phyloP scores from a whole-genome alignment of 495 filamentous ascomycete genomes.

The Penicillium atrosanguineum region DNA sequence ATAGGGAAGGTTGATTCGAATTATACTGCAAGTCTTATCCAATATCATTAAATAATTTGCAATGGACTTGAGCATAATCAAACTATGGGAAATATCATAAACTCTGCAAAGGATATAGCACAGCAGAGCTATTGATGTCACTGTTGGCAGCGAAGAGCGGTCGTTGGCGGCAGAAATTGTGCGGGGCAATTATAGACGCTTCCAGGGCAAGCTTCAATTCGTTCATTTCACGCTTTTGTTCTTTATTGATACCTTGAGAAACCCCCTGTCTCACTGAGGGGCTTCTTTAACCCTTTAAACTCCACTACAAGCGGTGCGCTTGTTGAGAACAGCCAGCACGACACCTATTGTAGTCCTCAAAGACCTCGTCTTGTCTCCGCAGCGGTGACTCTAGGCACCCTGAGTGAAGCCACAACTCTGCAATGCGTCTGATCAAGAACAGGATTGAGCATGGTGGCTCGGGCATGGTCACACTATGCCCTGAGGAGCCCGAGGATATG shows the following conservation, averaged over 20 bases:
- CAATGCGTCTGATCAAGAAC: slow-evolving; percentile 71
- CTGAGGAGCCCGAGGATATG: slow-evolving; percentile 96
- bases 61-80: background rate
- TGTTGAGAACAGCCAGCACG: background rate
- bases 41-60: background rate
- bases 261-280: background rate
- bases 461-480: slow-evolving; percentile 74
- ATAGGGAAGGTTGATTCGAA: no score
- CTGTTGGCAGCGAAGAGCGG: background rate
- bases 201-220: background rate
- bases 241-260: background rate
- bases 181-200: slow-evolving; percentile 2
- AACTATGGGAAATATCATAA: background rate
- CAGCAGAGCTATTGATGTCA: background rate
- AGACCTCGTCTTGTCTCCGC: background rate
- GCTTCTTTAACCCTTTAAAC: background rate
- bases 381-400: background rate
- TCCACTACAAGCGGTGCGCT: background rate
- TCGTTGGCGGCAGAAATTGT: background rate
- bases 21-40: background rate
- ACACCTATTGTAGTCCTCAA: background rate
- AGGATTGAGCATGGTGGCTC: slow-evolving; percentile 75
- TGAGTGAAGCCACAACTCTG: background rate
- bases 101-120: background rate
- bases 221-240: background rate